Conservation (phyloP, 2,329 filamentous ascomycete species). For the Pseudogymnoascus sp. region DNA sequence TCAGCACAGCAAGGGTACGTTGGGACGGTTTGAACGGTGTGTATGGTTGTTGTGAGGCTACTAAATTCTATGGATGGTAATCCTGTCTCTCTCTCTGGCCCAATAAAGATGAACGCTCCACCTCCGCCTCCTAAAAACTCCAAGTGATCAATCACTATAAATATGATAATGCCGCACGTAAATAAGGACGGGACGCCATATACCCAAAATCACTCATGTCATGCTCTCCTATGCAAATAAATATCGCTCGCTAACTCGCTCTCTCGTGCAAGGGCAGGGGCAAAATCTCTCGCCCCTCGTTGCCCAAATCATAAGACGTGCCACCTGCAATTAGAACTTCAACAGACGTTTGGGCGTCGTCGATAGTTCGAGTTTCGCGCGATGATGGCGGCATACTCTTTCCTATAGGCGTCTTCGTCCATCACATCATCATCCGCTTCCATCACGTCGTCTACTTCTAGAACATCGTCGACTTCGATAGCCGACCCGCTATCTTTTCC, state of each 20-base stretch:
- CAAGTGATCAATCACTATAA: conserved; percentile 5
- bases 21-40: neutral
- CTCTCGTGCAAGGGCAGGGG: neutral
- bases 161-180: conserved; percentile 3
- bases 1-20: conserved; percentile 3
- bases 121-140: neutral
- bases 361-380: conserved; percentile 1
- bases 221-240: neutral
- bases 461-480: neutral
- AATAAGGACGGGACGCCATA: neutral
- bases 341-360: neutral
- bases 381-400: neutral
- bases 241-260: neutral
- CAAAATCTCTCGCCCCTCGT: neutral
- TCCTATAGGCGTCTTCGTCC: neutral
- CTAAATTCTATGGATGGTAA: conserved; percentile 7
- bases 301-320: neutral
- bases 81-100: neutral
- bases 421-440: neutral
- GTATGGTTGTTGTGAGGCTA: neutral
- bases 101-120: neutral
- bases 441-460: neutral
- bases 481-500: neutral
- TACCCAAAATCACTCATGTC: neutral
- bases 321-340: neutral